phyloP scores from a whole-genome alignment of 1,284 basidiomycete genomes.

The Pseudozyma thailandica region DNA sequence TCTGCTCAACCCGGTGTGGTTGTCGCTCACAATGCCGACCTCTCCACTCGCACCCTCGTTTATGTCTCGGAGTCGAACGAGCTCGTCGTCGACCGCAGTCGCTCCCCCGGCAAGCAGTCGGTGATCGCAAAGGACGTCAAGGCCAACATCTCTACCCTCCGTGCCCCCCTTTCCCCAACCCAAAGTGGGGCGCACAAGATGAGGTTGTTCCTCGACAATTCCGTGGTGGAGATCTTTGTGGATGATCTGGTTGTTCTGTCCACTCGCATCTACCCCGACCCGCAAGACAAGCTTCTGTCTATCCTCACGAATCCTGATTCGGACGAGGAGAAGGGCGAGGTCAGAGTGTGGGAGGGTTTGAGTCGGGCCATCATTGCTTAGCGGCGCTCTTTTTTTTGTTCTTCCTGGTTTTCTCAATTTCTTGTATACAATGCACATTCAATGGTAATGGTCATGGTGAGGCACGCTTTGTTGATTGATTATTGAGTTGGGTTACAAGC shows the following conservation, averaged over 20 bases:
- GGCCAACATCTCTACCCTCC: slow-evolving; percentile 35
- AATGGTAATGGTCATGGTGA: too few relatives aligned
- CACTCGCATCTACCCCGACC: slow-evolving; percentile 53
- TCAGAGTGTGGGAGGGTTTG: slow-evolving; percentile 35
- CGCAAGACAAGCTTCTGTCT: slow-evolving; percentile 19
- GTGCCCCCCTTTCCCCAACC: slow-evolving; percentile 8
- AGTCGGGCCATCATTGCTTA: slow-evolving; percentile 19
- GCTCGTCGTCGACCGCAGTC: slow-evolving; percentile 40
- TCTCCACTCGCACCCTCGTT: slow-evolving; percentile 26
- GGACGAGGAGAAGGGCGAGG: background rate
- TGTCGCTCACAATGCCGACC: slow-evolving; percentile 38
- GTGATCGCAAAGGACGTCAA: slow-evolving; percentile 28
- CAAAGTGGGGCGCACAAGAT: slow-evolving; percentile 15
- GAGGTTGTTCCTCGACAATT: slow-evolving; percentile 54
- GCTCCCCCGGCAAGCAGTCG: slow-evolving; percentile 20
- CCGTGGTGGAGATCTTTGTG: slow-evolving; percentile 56
- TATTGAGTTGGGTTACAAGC: slow-evolving; percentile 16
- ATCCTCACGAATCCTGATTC: slow-evolving; percentile 6
- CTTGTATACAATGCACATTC: background rate
- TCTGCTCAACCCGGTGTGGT: slow-evolving; percentile 20
- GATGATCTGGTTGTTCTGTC: slow-evolving; percentile 48
- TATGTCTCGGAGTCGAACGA: slow-evolving; percentile 16
- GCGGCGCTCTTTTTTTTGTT: background rate
- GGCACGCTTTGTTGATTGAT: background rate
- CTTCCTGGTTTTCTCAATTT: background rate